Evolutionary conservation across 1,139 yeast species (phyloP).

Genomic region (Saccharomyces hybrid): DNA sequence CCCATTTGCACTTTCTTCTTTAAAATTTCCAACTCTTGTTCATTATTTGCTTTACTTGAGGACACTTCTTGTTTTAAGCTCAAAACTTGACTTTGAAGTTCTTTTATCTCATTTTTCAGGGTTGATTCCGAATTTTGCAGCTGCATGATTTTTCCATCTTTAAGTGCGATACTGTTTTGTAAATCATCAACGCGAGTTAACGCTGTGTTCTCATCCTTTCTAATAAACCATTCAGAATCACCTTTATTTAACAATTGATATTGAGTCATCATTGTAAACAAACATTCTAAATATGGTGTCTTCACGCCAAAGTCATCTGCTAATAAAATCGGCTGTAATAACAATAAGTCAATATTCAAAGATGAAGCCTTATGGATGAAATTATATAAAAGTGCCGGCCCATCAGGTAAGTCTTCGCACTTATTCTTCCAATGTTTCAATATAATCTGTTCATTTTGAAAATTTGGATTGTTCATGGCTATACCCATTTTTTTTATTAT

Average conservation of each 20-base stretch:
- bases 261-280: constrained; percentile 73
- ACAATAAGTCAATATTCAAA: constrained; percentile 59
- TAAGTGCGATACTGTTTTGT: neutral
- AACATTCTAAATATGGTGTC: constrained; percentile 81
- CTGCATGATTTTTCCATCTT: neutral
- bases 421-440: constrained; percentile 44
- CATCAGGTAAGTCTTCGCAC: constrained; percentile 23
- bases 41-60: neutral
- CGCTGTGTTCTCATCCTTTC: constrained; percentile 24
- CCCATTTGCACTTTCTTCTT: neutral
- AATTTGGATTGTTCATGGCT: constrained; percentile 22
- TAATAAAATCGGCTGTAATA: constrained; percentile 74
- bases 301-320: constrained; percentile 80
- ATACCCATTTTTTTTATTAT: constrained; percentile 74
- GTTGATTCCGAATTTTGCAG: neutral
- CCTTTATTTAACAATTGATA: constrained; percentile 43
- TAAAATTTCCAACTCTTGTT: neutral
- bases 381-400: constrained; percentile 23
- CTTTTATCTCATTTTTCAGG: neutral
- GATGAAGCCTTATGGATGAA: constrained; percentile 19
- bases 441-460: constrained; percentile 45
- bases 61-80: neutral
- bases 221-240: constrained; percentile 34
- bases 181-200: neutral
- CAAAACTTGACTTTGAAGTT: neutral